phyloP scores from a whole-genome alignment of 345 rosid genomes.

The Gossypium mustelinum region DNA sequence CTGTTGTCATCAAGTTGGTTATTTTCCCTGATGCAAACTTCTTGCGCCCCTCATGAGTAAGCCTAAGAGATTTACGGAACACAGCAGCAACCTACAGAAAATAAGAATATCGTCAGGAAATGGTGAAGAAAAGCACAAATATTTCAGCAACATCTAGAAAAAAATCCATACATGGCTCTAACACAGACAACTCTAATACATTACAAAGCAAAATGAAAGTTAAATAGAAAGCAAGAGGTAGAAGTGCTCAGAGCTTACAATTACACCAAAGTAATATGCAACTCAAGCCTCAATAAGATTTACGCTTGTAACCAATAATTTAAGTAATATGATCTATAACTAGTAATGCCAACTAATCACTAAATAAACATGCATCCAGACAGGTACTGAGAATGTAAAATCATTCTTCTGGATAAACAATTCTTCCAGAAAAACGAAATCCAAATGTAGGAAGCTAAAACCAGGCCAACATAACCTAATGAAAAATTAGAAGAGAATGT shows the following conservation, averaged over 20 bases:
- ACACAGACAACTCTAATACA: neutral
- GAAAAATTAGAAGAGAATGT: neutral
- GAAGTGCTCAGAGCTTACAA: neutral
- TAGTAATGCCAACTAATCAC: neutral
- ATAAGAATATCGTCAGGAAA: neutral
- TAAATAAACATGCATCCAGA: neutral
- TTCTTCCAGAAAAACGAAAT: neutral
- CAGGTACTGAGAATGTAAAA: neutral
- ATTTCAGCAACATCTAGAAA: neutral
- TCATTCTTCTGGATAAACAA: neutral
- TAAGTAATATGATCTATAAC: neutral
- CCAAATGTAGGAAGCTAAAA: slow-evolving; percentile 5
- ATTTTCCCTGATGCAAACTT: slow-evolving; percentile 88
- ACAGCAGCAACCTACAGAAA: slow-evolving; percentile 86
- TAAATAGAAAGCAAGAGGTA: neutral
- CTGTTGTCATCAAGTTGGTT: slow-evolving; percentile 98
- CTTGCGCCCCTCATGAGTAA: slow-evolving; percentile 84
- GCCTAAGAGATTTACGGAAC: slow-evolving; percentile 85
- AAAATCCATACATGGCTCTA: neutral
- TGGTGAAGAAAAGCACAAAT: neutral
- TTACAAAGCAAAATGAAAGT: neutral
- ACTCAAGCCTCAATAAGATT: neutral
- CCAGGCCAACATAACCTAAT: neutral
- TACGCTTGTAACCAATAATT: neutral
- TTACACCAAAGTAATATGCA: neutral